Conservation (phyloP, 768 basidiomycete species). For the Infundibulicybe gibba region DNA sequence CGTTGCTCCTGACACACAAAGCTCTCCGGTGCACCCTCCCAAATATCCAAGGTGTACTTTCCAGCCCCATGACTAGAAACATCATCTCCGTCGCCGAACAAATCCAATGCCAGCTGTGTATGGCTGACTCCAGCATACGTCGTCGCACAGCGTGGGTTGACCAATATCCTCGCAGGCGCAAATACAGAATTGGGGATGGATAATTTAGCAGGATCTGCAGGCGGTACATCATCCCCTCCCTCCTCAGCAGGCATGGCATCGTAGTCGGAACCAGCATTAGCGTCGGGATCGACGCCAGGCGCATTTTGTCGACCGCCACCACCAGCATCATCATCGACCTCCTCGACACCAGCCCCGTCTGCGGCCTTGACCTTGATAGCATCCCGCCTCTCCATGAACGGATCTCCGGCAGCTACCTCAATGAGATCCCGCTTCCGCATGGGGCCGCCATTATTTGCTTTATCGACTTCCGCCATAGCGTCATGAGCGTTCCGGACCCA, state of each 20-base stretch:
- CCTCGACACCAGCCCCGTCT: slow-evolving; percentile 15
- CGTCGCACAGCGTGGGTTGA: slow-evolving; percentile 95
- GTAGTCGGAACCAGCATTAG: slow-evolving; percentile 83
- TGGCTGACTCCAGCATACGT: slow-evolving; percentile 98
- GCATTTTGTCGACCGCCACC: slow-evolving; percentile 23
- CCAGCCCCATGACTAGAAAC: slow-evolving; percentile 37
- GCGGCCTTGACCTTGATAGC: slow-evolving; percentile 29
- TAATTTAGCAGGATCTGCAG: slow-evolving; percentile 34
- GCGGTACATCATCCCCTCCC: slow-evolving; percentile 37
- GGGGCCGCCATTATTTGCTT: slow-evolving; percentile 29
- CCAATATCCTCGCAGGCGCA: slow-evolving; percentile 83
- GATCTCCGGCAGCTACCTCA: slow-evolving; percentile 32
- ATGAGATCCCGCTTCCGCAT: slow-evolving; percentile 25
- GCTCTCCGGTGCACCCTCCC: slow-evolving; percentile 95
- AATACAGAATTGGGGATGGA: slow-evolving; percentile 88
- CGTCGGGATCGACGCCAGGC: slow-evolving; percentile 57
- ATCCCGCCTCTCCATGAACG: slow-evolving; percentile 27
- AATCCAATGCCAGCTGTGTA: slow-evolving; percentile 89
- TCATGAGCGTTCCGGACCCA: slow-evolving; percentile 89
- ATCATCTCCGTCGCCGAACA: slow-evolving; percentile 84
- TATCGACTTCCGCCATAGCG: slow-evolving; percentile 58
- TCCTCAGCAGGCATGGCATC: slow-evolving; percentile 80
- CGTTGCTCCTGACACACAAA: slow-evolving; percentile 97
- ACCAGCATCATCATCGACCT: slow-evolving; percentile 31
- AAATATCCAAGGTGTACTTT: slow-evolving; percentile 89